Percentiles rank a stretch among this genome's conserved stretches.
Evolutionary conservation across 2,329 filamentous ascomycete genomes (phyloP).

Genomic region (Xylaria sp.): DNA sequence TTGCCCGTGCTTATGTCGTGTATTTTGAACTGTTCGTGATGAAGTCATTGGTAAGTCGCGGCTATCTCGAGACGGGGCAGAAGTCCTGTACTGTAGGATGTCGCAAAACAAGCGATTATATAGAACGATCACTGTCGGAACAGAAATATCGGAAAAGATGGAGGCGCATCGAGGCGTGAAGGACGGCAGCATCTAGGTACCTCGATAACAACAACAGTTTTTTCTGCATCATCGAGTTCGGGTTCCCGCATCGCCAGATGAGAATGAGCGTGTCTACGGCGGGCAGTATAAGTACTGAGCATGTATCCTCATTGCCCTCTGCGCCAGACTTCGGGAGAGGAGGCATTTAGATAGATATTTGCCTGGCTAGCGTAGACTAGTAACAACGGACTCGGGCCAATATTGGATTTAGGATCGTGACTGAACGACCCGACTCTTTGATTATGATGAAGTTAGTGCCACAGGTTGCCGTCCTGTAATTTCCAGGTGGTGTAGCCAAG

Average conservation of each 20-base stretch:
- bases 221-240: not conserved
- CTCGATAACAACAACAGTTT: not conserved
- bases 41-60: not conserved
- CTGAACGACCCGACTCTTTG: not conserved
- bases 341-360: no score
- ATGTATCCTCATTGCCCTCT: not conserved
- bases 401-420: slow-evolving; percentile 3
- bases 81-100: not conserved
- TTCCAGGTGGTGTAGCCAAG: slow-evolving; percentile 33
- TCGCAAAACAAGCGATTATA: not conserved
- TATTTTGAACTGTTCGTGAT: not conserved
- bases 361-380: not conserved
- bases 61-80: not conserved
- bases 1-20: slow-evolving; percentile 8
- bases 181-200: not conserved
- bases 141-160: not conserved
- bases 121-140: slow-evolving; percentile 5
- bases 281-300: not conserved
- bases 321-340: not conserved
- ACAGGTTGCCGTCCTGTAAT: slow-evolving; percentile 45
- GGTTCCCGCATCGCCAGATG: not conserved
- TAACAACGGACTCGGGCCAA: not conserved
- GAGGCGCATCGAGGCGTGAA: not conserved
- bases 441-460: slow-evolving; percentile 30
- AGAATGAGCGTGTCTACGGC: not conserved